These are phyloP conservation scores for Suhomyces bokatorum DNA, from an alignment of 1,139 yeast genomes.

Conservation along the genomic window DNA sequence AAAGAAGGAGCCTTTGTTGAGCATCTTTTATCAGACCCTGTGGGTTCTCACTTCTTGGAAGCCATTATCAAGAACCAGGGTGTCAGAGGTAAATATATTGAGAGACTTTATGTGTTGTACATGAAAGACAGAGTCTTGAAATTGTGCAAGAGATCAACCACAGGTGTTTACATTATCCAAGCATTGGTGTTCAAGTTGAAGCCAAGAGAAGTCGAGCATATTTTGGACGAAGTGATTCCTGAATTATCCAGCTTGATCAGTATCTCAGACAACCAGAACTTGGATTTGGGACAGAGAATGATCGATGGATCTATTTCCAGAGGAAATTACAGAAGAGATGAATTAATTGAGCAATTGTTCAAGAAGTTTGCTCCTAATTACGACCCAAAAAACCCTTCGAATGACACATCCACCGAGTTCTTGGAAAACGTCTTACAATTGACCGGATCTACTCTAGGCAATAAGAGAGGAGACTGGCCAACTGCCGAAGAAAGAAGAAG, in stretches of 20 bases:
- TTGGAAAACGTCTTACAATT: constrained; percentile 65
- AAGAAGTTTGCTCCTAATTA: constrained; percentile 58
- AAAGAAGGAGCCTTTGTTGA: constrained; percentile 83
- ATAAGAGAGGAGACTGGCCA: constrained; percentile 87
- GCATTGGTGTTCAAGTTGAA: constrained; percentile 62
- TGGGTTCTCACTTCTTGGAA: constrained; percentile 89
- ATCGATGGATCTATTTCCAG: constrained; percentile 66
- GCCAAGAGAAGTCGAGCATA: constrained; percentile 57
- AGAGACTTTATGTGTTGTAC: constrained; percentile 67
- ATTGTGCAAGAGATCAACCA: constrained; percentile 73
- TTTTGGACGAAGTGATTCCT: constrained; percentile 71
- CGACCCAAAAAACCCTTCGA: constrained; percentile 35
- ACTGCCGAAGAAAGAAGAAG: constrained; percentile 87
- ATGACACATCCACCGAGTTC: constrained; percentile 48
- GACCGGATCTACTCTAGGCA: constrained; percentile 72
- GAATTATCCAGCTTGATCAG: constrained; percentile 61
- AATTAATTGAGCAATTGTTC: constrained; percentile 60
- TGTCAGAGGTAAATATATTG: constrained; percentile 67
- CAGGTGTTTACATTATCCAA: constrained; percentile 83
- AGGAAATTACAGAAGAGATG: constrained; percentile 63
- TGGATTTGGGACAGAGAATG: constrained; percentile 68
- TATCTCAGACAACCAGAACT: constrained; percentile 51
- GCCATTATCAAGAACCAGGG: constrained; percentile 59
- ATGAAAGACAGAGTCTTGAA: constrained; percentile 73
- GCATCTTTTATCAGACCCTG: constrained; percentile 78